A percentile compares a stretch with the other conserved stretches of the same genome.
phyloP scores from a whole-genome alignment of 2,329 filamentous ascomycete species.

The Colletotrichum zoysiae region DNA sequence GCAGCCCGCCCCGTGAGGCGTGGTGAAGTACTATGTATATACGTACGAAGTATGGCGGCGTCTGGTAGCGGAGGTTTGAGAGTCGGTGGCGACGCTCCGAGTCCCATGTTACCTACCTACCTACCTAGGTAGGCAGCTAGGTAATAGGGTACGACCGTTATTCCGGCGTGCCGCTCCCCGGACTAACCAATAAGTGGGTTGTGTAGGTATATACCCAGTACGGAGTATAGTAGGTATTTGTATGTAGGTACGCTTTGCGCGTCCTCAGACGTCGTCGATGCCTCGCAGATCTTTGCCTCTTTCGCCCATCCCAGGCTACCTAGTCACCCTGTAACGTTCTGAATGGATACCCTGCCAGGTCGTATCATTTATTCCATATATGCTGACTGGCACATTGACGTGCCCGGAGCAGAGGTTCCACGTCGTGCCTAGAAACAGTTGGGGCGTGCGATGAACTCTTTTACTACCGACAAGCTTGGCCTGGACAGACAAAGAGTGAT shows the following conservation, averaged over 20 bases:
- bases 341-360: background rate
- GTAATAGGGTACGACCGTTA: slow-evolving; percentile 3
- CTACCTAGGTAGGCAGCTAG: no score
- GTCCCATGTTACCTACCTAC: background rate
- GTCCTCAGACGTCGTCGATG: background rate
- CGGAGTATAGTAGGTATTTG: no score
- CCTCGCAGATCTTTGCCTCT: background rate
- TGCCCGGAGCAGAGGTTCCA: background rate
- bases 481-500: background rate
- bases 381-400: background rate
- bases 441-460: background rate
- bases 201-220: no score
- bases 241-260: background rate
- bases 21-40: no score
- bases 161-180: slow-evolving; percentile 1
- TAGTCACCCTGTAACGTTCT: background rate
- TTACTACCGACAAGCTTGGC: no score
- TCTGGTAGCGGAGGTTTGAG: slow-evolving; percentile 35
- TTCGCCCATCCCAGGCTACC: background rate
- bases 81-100: slow-evolving; percentile 23
- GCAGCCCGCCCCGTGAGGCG: slow-evolving; percentile 11
- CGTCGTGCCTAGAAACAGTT: background rate
- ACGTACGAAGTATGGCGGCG: slow-evolving; percentile 9
- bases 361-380: background rate
- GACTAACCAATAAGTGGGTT: no score